Evolutionary conservation across 176 grass and related monocot genomes (phyloP).

Genomic region (Phragmites australis): DNA sequence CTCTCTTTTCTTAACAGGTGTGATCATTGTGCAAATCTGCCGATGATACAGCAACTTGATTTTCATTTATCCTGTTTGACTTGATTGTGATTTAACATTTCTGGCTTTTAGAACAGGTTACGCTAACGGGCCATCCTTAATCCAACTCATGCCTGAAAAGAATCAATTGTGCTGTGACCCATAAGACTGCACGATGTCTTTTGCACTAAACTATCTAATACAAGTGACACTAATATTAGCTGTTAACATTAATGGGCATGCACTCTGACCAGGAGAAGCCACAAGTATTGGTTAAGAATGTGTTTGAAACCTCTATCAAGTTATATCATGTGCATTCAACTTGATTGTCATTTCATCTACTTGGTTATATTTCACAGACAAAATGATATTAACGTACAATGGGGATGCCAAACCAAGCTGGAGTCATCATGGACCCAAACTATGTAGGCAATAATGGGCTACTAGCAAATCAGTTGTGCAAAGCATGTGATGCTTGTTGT

Average conservation of each 20-base stretch:
- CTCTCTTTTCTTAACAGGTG: slow-evolving; percentile 23
- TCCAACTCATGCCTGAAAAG: neutral
- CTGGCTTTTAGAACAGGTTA: neutral
- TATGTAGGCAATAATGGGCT: slow-evolving; percentile 30
- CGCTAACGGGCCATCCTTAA: neutral
- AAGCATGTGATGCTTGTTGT: slow-evolving; percentile 26
- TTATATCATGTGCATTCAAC: neutral
- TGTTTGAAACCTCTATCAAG: slow-evolving; percentile 12
- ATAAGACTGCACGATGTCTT: neutral
- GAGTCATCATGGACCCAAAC: slow-evolving; percentile 27
- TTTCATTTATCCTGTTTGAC: neutral
- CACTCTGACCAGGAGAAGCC: neutral
- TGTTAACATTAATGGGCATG: neutral
- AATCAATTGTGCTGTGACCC: neutral
- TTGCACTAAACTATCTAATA: slow-evolving; percentile 8
- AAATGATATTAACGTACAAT: neutral
- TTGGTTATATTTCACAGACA: slow-evolving; percentile 8
- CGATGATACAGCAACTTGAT: neutral
- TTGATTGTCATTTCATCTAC: slow-evolving; percentile 7
- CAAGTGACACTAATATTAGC: neutral
- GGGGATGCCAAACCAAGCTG: slow-evolving; percentile 28
- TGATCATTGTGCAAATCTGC: slow-evolving; percentile 36
- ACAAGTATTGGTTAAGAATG: neutral
- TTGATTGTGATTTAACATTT: neutral
- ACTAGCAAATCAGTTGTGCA: slow-evolving; percentile 24